phyloP scores from a whole-genome alignment of 2,329 filamentous ascomycete species.

The Scytalidium sp. region DNA sequence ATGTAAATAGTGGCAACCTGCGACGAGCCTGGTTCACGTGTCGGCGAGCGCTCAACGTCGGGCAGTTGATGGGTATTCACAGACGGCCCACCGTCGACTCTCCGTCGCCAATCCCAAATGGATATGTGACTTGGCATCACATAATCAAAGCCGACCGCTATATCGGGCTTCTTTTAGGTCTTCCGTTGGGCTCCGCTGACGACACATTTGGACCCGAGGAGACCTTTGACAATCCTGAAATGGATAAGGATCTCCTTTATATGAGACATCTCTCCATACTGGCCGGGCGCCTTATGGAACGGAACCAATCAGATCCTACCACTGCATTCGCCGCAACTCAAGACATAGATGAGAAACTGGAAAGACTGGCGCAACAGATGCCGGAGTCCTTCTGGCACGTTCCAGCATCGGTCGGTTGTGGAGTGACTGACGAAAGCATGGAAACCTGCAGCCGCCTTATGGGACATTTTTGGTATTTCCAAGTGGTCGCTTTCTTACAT shows the following conservation, averaged over 20 bases:
- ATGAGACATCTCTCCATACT: slow-evolving; percentile 17
- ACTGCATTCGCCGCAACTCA: slow-evolving; percentile 25
- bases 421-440: slow-evolving; percentile 7
- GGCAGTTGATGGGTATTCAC: slow-evolving; percentile 47
- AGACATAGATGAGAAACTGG: slow-evolving; percentile 27
- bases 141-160: slow-evolving; percentile 12
- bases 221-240: slow-evolving; percentile 20
- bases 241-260: slow-evolving; percentile 19
- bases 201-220: slow-evolving; percentile 15
- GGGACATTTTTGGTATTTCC: slow-evolving; percentile 26
- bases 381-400: slow-evolving; percentile 25
- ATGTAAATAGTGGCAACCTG: slow-evolving; percentile 40
- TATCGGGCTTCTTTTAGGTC: slow-evolving; percentile 21
- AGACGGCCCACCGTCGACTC: slow-evolving; percentile 33
- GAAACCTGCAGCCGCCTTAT: slow-evolving; percentile 20
- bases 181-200: slow-evolving; percentile 18
- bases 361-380: slow-evolving; percentile 21
- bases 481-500: slow-evolving; percentile 23
- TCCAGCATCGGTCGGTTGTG: slow-evolving; percentile 12
- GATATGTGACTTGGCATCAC: slow-evolving; percentile 8
- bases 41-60: slow-evolving; percentile 44
- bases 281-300: slow-evolving; percentile 21
- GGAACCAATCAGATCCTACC: slow-evolving; percentile 20
- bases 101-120: neutral
- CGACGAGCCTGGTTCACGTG: slow-evolving; percentile 42